These are phyloP conservation scores for Xylariaceae sp. DNA, from an alignment of 2,329 filamentous ascomycete genomes.

Conservation along the genomic window DNA sequence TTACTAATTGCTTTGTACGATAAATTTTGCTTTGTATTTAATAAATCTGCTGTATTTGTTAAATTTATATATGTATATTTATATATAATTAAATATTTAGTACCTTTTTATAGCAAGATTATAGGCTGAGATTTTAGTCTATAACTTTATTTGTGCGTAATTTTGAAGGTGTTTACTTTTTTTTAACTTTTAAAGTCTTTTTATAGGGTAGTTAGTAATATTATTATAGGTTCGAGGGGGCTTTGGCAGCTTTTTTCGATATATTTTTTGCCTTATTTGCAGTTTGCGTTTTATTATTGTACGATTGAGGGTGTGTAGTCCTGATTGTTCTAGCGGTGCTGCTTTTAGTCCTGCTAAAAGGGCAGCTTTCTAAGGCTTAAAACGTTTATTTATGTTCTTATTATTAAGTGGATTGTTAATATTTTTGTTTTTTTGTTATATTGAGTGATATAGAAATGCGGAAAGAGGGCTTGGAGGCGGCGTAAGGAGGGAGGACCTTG, in stretches of 20 bases:
- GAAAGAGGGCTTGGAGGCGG: not conserved
- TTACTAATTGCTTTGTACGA: not conserved
- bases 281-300: not conserved
- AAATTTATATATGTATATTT: not conserved
- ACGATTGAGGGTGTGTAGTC: not conserved
- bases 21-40: not conserved
- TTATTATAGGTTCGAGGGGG: not conserved
- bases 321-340: not conserved
- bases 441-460: not conserved
- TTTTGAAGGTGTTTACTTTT: not conserved
- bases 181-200: not conserved
- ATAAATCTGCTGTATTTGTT: not conserved
- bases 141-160: too few species aligned
- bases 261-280: not conserved
- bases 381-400: not conserved
- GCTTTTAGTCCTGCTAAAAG: not conserved
- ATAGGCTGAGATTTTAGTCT: not conserved
- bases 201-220: not conserved
- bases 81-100: not conserved
- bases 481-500: not conserved
- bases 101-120: not conserved
- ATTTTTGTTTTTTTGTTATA: not conserved
- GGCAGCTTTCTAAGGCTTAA: not conserved
- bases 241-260: not conserved
- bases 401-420: not conserved